Evolutionary conservation across 768 basidiomycete genomes (phyloP).

Genomic region (Neoboletus brunneissimus): DNA sequence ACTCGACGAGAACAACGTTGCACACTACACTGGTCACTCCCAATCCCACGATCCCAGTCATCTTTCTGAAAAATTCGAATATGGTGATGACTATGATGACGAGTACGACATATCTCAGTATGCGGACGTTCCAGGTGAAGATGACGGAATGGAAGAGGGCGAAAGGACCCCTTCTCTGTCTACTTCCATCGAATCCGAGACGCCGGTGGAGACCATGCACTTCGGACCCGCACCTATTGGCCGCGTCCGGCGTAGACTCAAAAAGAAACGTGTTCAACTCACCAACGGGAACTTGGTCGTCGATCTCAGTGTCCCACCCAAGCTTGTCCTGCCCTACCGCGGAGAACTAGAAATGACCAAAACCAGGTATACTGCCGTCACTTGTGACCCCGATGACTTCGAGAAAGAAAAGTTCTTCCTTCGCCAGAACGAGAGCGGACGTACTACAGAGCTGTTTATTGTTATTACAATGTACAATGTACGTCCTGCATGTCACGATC

Average conservation of each 20-base stretch:
- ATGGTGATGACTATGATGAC: conserved; percentile 13
- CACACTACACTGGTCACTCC: conserved; percentile 51
- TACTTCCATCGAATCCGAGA: conserved; percentile 42
- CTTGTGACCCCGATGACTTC: conserved; percentile 93
- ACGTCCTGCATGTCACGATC: conserved; percentile 29
- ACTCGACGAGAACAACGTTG: conserved; percentile 52
- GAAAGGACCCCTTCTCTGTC: conserved; percentile 28
- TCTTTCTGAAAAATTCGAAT: conserved; percentile 25
- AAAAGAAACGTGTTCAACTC: conserved; percentile 78
- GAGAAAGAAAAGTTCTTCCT: conserved; percentile 80
- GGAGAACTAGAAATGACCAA: conserved; percentile 72
- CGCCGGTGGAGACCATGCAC: conserved; percentile 66
- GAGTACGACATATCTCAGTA: conserved; percentile 35
- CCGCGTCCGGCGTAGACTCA: conserved; percentile 69
- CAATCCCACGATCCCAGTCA: conserved; percentile 15
- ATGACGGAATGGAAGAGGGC: conserved; percentile 18
- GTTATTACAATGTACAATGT: conserved; percentile 98
- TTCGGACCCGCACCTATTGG: conserved; percentile 87
- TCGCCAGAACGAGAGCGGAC: conserved; percentile 74
- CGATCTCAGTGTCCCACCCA: conserved; percentile 80
- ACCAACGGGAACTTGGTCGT: conserved; percentile 89
- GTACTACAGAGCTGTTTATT: conserved; percentile 88
- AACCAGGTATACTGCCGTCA: conserved; percentile 83
- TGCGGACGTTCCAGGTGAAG: conserved; percentile 22
- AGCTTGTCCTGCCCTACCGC: conserved; percentile 70